A percentile compares a stretch with the other conserved stretches of the same genome.
These are phyloP conservation scores for Ustilago bromivora DNA, from an alignment of 1,284 basidiomycete genomes.

Conservation along the genomic window DNA sequence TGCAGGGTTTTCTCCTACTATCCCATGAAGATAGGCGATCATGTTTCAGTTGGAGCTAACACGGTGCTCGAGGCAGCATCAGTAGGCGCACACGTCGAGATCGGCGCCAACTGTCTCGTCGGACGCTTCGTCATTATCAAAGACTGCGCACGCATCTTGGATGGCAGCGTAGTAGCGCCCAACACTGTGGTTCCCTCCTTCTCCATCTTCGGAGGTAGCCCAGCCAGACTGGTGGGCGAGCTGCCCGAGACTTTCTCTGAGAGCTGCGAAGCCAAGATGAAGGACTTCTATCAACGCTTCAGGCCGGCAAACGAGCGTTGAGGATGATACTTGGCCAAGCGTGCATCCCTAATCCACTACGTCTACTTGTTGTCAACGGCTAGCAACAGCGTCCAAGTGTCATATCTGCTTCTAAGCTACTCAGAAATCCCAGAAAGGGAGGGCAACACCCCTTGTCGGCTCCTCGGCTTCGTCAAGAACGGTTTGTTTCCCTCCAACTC, in stretches of 20 bases:
- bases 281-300: slow-evolving; percentile 81
- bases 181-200: slow-evolving; percentile 92
- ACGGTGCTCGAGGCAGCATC: slow-evolving; percentile 92
- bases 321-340: not conserved
- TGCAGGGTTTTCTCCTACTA: slow-evolving; percentile 88
- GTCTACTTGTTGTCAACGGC: too few relatives aligned
- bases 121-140: slow-evolving; percentile 97
- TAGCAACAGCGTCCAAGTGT: not conserved
- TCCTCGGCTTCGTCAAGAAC: not conserved
- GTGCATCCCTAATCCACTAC: too few relatives aligned
- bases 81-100: slow-evolving; percentile 92
- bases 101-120: slow-evolving; percentile 93
- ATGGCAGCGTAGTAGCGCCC: slow-evolving; percentile 88
- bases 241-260: slow-evolving; percentile 91
- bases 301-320: slow-evolving; percentile 66
- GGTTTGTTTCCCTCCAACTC: too few relatives aligned
- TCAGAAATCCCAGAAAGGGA: not conserved
- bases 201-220: slow-evolving; percentile 87
- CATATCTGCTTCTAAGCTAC: too few relatives aligned
- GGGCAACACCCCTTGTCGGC: not conserved
- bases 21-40: slow-evolving; percentile 95
- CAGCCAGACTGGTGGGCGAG: slow-evolving; percentile 81
- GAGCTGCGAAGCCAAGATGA: slow-evolving; percentile 80
- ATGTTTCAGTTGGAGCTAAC: slow-evolving; percentile 89
- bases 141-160: slow-evolving; percentile 88